Conservation (phyloP, 1,284 basidiomycete species). For the Ganoderma leucocontextum region DNA sequence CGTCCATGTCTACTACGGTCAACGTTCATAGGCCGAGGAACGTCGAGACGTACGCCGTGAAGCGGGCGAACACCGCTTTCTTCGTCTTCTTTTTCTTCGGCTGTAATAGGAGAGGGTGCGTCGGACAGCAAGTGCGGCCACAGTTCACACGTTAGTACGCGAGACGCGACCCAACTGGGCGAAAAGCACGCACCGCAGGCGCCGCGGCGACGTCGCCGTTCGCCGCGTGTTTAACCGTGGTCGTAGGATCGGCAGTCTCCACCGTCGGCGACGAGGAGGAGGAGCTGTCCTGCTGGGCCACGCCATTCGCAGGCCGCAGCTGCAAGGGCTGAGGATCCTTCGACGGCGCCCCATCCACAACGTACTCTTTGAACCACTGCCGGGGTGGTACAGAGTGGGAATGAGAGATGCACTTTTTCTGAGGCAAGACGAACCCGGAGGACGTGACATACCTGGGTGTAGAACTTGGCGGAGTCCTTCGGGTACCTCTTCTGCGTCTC, state of each 20-base stretch:
- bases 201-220: conserved; percentile 24
- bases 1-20: neutral
- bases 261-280: conserved; percentile 27
- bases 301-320: conserved; percentile 11
- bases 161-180: neutral
- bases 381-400: neutral
- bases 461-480: conserved; percentile 70
- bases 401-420: neutral
- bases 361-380: conserved; percentile 45
- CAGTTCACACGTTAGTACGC: neutral
- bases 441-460: conserved; percentile 47
- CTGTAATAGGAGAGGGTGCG: conserved; percentile 6
- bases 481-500: conserved; percentile 73
- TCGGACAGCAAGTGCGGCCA: neutral
- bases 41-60: conserved; percentile 42
- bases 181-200: conserved; percentile 21
- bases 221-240: conserved; percentile 21
- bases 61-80: conserved; percentile 40
- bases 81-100: conserved; percentile 37
- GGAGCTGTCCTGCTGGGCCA: conserved; percentile 21
- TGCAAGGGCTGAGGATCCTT: conserved; percentile 11
- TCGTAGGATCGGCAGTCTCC: conserved; percentile 19
- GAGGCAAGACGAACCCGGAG: neutral
- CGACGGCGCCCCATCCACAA: conserved; percentile 21
- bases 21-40: conserved; percentile 39